These are phyloP conservation scores for Batrachochytrium dendrobatidis DNA, from an alignment of 371 early-diverging fungal species.

Conservation along the genomic window DNA sequence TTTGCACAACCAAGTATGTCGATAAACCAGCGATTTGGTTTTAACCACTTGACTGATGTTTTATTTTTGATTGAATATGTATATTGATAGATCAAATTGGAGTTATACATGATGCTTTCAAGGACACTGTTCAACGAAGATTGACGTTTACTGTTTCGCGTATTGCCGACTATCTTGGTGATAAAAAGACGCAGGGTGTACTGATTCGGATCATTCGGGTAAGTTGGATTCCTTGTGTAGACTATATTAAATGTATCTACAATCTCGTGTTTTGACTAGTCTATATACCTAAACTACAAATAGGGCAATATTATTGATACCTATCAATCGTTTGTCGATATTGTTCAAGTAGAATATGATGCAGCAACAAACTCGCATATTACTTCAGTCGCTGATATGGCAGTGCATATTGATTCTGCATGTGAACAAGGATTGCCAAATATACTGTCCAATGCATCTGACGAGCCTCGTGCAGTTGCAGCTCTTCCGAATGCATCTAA, in stretches of 20 bases:
- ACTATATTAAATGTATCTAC: too few relatives aligned
- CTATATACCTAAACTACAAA: neutral
- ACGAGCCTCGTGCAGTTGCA: neutral
- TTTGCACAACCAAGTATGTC: conserved; percentile 39
- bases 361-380: neutral
- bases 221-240: conserved; percentile 10
- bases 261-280: neutral
- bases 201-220: conserved; percentile 67
- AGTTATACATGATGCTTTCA: conserved; percentile 37
- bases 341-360: conserved; percentile 47
- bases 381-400: conserved; percentile 10
- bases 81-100: conserved; percentile 6
- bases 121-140: conserved; percentile 44
- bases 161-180: conserved; percentile 64
- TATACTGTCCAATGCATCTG: neutral
- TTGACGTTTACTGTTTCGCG: conserved; percentile 49
- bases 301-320: conserved; percentile 61
- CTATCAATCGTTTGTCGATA: conserved; percentile 56
- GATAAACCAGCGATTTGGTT: neutral
- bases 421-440: neutral
- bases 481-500: neutral
- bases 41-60: neutral
- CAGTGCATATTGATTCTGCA: neutral
- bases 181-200: conserved; percentile 64
- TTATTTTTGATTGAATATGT: neutral